Conservation (phyloP, 2,329 filamentous ascomycete species). For the Penicillium sp. region DNA sequence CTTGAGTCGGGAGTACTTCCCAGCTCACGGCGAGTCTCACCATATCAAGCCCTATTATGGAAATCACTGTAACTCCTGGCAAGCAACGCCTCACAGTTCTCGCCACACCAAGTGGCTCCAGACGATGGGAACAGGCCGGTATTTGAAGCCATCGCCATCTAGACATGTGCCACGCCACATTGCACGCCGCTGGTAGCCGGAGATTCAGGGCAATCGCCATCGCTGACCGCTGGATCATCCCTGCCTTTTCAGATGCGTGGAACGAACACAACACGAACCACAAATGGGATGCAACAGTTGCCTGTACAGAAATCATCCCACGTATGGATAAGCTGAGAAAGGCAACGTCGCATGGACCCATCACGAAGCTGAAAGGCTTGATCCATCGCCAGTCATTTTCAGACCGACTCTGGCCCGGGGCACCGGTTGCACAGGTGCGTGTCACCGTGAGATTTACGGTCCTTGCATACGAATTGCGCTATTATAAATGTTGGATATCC, state of each 20-base stretch:
- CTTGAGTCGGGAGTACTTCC: not conserved
- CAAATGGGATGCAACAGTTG: not conserved
- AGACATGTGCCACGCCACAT: slow-evolving; percentile 7
- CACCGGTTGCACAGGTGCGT: slow-evolving; percentile 21
- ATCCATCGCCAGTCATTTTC: slow-evolving; percentile 6
- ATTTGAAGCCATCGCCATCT: not conserved
- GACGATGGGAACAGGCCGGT: not conserved
- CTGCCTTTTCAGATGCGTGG: not conserved
- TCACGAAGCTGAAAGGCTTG: slow-evolving; percentile 13
- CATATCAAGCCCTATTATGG: not conserved
- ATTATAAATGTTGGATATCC: not conserved
- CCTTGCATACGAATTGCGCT: not conserved
- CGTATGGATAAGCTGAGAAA: not conserved
- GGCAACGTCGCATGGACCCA: not conserved
- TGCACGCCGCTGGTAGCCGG: slow-evolving; percentile 10
- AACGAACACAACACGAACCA: not conserved
- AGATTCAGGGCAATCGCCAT: slow-evolving; percentile 2
- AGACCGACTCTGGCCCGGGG: slow-evolving; percentile 8
- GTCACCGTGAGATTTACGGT: slow-evolving; percentile 23
- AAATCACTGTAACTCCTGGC: not conserved
- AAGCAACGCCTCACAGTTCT: slow-evolving; percentile 6
- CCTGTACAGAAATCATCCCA: not conserved
- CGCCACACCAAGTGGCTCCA: slow-evolving; percentile 5
- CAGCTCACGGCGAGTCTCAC: not conserved
- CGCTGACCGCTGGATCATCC: not conserved